phyloP scores from a whole-genome alignment of 257 asterid genomes.

The Anisodus acutangulus region DNA sequence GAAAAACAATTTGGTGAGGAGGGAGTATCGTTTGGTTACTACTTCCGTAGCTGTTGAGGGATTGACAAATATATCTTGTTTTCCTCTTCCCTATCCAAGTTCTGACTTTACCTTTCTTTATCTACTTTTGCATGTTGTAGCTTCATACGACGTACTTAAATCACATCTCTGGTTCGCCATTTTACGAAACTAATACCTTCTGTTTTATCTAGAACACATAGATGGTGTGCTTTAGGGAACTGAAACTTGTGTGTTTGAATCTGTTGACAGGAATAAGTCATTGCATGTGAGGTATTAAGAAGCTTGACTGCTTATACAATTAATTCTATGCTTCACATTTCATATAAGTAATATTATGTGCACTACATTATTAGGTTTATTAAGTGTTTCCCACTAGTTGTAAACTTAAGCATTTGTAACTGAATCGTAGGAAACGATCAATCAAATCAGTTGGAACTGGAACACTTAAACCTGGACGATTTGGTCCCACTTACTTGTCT shows the following conservation, averaged over 20 bases:
- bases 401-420: slow-evolving; percentile 12
- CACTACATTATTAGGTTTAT: slow-evolving; percentile 15
- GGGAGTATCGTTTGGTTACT: not conserved
- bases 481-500: slow-evolving; percentile 21
- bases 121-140: not conserved
- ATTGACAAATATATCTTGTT: slow-evolving; percentile 2
- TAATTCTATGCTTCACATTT: slow-evolving; percentile 12
- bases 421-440: slow-evolving; percentile 10
- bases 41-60: slow-evolving; percentile 10
- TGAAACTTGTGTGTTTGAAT: slow-evolving; percentile 20
- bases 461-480: slow-evolving; percentile 20
- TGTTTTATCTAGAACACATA: slow-evolving; percentile 5
- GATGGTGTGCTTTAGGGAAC: slow-evolving; percentile 1
- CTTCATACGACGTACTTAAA: not conserved
- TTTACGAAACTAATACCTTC: slow-evolving; percentile 11
- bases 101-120: slow-evolving; percentile 17
- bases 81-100: slow-evolving; percentile 9
- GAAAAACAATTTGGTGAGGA: not conserved
- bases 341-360: not conserved
- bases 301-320: not conserved
- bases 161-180: not conserved
- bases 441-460: not conserved
- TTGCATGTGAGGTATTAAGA: not conserved
- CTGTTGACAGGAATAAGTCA: not conserved
- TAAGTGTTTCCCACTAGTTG: not conserved